phyloP scores from a whole-genome alignment of 768 basidiomycete species.

The Galerina marginata region DNA sequence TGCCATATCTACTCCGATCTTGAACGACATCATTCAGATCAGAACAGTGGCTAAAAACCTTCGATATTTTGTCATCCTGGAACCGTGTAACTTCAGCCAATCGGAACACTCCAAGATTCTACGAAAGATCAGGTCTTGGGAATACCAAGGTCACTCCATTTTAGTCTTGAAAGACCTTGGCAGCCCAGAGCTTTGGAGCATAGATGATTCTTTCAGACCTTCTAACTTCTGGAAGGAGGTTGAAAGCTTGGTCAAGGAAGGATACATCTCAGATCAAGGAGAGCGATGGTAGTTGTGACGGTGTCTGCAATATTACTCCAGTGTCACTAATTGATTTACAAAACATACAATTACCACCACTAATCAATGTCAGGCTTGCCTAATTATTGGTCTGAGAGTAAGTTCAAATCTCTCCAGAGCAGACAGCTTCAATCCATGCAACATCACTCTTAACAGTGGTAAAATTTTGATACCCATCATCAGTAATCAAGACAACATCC shows the following conservation, averaged over 20 bases:
- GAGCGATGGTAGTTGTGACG: background rate
- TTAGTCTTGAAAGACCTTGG: constrained; percentile 9
- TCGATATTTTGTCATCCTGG: constrained; percentile 10
- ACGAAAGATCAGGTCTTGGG: background rate
- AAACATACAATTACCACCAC: too few relatives aligned
- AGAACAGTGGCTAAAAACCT: background rate
- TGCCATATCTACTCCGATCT: constrained; percentile 1
- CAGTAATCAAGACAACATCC: constrained; percentile 84
- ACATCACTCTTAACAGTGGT: constrained; percentile 86
- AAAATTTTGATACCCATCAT: constrained; percentile 78
- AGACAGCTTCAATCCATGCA: constrained; percentile 82
- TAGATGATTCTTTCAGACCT: background rate
- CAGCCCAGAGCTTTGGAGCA: background rate
- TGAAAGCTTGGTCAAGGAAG: constrained; percentile 22
- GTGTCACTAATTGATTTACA: too few relatives aligned
- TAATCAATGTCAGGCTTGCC: too few relatives aligned
- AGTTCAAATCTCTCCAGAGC: constrained; percentile 61
- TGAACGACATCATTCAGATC: background rate
- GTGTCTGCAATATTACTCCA: too few relatives aligned
- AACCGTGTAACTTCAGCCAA: background rate
- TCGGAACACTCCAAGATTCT: background rate
- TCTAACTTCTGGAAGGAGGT: constrained; percentile 28
- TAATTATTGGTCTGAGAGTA: too few relatives aligned
- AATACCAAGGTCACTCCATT: background rate
- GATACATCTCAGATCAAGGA: constrained; percentile 23